Conservation (phyloP, 108 stramenopile species). For the Fistulifera pelliculosa region DNA sequence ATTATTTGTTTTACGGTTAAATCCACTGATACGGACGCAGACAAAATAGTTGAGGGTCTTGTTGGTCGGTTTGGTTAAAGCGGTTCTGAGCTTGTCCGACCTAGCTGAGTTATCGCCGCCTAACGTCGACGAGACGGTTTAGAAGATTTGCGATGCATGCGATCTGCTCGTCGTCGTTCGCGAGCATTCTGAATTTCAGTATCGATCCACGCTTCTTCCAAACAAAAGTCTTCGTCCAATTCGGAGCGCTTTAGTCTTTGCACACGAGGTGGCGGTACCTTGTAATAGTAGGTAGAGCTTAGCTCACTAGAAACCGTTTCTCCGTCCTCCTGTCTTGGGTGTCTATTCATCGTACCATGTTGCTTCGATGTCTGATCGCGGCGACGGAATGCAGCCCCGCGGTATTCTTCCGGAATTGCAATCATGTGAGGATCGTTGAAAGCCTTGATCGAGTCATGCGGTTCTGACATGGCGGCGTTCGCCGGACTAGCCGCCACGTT, state of each 20-base stretch:
- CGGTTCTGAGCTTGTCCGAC: too few species aligned
- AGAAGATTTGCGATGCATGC: conserved; percentile 7
- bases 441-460: neutral
- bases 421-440: neutral
- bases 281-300: neutral
- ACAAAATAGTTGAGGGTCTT: too few species aligned
- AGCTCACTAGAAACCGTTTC: neutral
- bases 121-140: too few species aligned
- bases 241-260: conserved; percentile 14
- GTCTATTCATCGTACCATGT: neutral
- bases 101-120: too few species aligned
- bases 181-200: conserved; percentile 32
- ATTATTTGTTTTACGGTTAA: too few species aligned
- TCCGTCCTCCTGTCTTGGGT: neutral
- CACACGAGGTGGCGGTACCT: conserved; percentile 11
- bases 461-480: neutral
- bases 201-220: conserved; percentile 54
- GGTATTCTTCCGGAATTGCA: neutral
- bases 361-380: neutral
- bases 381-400: neutral
- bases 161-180: conserved; percentile 22
- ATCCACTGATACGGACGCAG: too few species aligned
- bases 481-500: neutral
- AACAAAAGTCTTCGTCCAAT: conserved; percentile 33
- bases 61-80: too few species aligned